Base-by-base conservation (phyloP, 129 eudicot species). In the Dittrichia graveolens region DNA sequence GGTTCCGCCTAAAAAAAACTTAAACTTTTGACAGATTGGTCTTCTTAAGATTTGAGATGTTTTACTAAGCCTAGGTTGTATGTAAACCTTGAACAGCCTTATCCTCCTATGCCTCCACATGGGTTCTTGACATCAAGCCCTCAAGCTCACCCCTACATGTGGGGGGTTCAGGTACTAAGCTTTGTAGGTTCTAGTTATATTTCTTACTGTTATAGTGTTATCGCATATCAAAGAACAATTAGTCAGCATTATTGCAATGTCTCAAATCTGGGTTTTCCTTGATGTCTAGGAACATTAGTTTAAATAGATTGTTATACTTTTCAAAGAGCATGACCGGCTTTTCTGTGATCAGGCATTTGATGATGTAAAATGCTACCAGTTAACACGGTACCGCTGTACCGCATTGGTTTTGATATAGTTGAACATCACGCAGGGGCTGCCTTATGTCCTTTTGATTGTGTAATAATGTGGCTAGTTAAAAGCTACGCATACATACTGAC, bases 71-170 rank as follows among this genome's bases (percentile, higher is more conserved):
- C 5, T 77, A 69, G 46, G 64, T 53, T 58, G 44, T 71, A 8
- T 78, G 72, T 78, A 63, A 41, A 78, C 42, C 35, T 80, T 80
- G 38, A 78, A 75, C 89, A 91, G 99, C 91, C 96, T 45, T 95
- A 95, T 82, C 88, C 99, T 74, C 99, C 90, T 50, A 86, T 95
- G 83, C 99, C 97, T 78, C 96, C 99, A 31, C 97, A 79, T 76
- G 99, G 99, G 68, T 95, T 68, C 81, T 14, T 95, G 88, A 87
- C 97, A 48, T 91, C 99, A 57, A 88, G 86, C 54, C 90, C 95
- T 72, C 95, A 88, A 88, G 90, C 84, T 77, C 95, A 83, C 77
- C 90, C 94, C 61, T 88, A 88, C 82, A 88, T 85, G 95, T 88
- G 95, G 95, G 90, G 95, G 50, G 95, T 88, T 88, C 90, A 85